phyloP scores from a whole-genome alignment of 805 yeast species.

The Schizosaccharomyces octosporus region DNA sequence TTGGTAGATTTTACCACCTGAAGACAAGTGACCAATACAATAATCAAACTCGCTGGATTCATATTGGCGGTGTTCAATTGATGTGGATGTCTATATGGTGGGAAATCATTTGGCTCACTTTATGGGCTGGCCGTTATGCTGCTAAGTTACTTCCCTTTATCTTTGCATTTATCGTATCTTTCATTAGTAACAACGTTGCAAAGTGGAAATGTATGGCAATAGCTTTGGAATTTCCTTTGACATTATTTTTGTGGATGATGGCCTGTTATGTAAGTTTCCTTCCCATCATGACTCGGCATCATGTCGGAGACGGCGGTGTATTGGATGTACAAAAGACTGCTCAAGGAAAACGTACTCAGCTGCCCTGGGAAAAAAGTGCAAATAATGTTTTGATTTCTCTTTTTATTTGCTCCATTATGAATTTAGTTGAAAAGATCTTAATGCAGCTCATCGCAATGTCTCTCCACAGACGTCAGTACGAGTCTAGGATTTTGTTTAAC shows the following conservation, averaged over 20 bases:
- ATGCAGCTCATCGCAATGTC: constrained; percentile 17
- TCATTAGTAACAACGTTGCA: neutral
- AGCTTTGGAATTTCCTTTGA: constrained; percentile 1
- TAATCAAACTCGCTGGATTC: neutral
- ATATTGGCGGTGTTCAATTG: constrained; percentile 1
- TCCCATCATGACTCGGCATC: neutral
- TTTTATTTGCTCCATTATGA: constrained; percentile 16
- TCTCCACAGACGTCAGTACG: constrained; percentile 18
- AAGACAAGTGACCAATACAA: neutral
- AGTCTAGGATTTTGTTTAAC: constrained; percentile 15
- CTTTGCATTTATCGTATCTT: neutral
- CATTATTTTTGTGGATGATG: neutral
- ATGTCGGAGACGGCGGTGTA: neutral
- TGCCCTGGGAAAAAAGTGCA: neutral
- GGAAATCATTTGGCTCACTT: constrained; percentile 2
- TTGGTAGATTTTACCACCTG: neutral
- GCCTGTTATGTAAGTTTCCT: neutral
- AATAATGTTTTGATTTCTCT: constrained; percentile 16
- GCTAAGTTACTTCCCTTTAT: neutral
- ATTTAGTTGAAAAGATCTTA: constrained; percentile 15
- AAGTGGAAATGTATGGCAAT: constrained; percentile 1
- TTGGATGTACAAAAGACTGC: neutral
- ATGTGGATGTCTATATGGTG: constrained; percentile 3
- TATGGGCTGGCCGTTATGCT: constrained; percentile 2
- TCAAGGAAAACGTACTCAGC: neutral